Evolutionary conservation across 2,329 filamentous ascomycete genomes (phyloP).

Genomic region (Hymenoscyphus fraxineus): DNA sequence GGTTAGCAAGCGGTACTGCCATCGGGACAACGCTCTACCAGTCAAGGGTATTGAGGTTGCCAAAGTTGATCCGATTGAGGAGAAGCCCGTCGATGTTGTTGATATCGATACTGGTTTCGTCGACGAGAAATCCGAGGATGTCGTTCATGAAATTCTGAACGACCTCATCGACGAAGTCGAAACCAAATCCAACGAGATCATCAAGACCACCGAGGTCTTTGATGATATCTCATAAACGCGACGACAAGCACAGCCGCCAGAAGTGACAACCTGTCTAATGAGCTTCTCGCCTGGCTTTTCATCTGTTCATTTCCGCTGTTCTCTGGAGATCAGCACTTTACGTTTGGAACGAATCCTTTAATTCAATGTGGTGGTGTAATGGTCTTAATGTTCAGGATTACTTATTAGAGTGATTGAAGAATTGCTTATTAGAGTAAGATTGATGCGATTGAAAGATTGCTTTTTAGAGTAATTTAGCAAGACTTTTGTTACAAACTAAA

Average conservation of each 20-base stretch:
- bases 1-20: constrained; percentile 4
- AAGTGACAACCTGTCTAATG: neutral
- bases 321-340: neutral
- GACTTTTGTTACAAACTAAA: too few species aligned
- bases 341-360: neutral
- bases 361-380: too few species aligned
- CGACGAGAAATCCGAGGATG: neutral
- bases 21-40: neutral
- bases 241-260: neutral
- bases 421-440: too few species aligned
- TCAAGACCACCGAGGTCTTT: neutral
- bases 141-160: neutral
- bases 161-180: neutral
- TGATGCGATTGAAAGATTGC: too few species aligned
- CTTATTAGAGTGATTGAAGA: too few species aligned
- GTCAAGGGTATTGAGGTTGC: neutral
- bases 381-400: too few species aligned
- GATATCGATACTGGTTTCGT: neutral
- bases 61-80: neutral
- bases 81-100: neutral
- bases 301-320: neutral
- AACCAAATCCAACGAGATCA: neutral
- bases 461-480: too few species aligned
- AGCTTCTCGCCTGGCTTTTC: neutral
- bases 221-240: neutral